Conservation (phyloP, 2,329 filamentous ascomycete species). For the Phoma sp. region DNA sequence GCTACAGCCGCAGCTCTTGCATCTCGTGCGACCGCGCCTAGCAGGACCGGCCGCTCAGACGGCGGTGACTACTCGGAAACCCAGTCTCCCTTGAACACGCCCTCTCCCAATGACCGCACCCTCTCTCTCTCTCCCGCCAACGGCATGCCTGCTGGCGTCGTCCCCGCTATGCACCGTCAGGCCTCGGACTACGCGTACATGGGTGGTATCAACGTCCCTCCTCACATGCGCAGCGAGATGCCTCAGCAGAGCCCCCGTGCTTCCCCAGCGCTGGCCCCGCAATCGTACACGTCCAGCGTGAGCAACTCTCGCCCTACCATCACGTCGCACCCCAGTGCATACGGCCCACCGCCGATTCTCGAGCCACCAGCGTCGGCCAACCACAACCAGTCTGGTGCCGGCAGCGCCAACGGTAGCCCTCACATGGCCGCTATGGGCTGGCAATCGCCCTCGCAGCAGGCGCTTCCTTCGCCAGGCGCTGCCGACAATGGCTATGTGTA, state of each 20-base stretch:
- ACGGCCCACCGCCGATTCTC: constrained; percentile 82
- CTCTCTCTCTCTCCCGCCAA: constrained; percentile 80
- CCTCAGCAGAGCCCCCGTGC: constrained; percentile 72
- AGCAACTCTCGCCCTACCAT: constrained; percentile 62
- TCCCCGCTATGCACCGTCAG: constrained; percentile 72
- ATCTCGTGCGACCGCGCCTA: constrained; percentile 53
- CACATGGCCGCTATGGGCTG: constrained; percentile 83
- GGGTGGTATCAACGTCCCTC: constrained; percentile 78
- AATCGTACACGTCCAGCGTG: constrained; percentile 65
- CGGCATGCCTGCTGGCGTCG: constrained; percentile 69
- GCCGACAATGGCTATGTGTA: constrained; percentile 79
- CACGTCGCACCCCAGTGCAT: constrained; percentile 84
- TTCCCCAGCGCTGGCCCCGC: constrained; percentile 68
- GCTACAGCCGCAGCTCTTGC: constrained; percentile 88
- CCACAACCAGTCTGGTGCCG: constrained; percentile 65
- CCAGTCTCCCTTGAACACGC: constrained; percentile 77
- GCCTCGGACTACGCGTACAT: constrained; percentile 76
- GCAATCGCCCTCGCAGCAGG: constrained; percentile 81
- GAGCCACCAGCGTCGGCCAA: constrained; percentile 82
- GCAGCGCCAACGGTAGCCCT: constrained; percentile 80
- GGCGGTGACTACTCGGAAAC: constrained; percentile 74
- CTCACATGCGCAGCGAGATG: constrained; percentile 79
- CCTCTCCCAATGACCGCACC: constrained; percentile 80
- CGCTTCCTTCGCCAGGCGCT: constrained; percentile 73
- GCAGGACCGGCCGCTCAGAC: constrained; percentile 68